phyloP scores from a whole-genome alignment of 352 stramenopile species.

The Pythium monospermum region DNA sequence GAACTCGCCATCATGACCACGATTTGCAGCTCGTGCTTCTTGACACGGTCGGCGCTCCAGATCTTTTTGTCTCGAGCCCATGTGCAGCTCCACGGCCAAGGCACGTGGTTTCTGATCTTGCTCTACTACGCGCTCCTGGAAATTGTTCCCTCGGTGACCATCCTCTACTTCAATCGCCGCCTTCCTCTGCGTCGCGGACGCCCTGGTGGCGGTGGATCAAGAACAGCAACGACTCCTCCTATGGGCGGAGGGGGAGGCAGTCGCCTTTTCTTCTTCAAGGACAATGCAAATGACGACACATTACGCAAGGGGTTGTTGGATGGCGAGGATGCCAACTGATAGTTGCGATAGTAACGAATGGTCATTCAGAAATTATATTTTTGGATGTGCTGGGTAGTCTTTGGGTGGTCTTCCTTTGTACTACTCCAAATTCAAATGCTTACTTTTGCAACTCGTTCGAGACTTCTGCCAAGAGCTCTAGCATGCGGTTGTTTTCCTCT shows the following conservation, averaged over 20 bases:
- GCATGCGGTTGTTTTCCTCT: constrained; percentile 93
- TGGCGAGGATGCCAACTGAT: constrained; percentile 13
- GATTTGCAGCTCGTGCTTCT: constrained; percentile 82
- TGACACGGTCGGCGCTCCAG: constrained; percentile 60
- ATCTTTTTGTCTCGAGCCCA: constrained; percentile 67
- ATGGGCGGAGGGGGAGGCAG: constrained; percentile 25
- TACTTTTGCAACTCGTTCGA: constrained; percentile 33
- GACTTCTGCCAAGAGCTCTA: constrained; percentile 76
- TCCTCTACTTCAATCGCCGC: constrained; percentile 82
- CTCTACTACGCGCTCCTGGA: constrained; percentile 81
- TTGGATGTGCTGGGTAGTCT: background rate
- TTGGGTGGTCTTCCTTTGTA: background rate
- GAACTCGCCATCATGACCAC: constrained; percentile 78
- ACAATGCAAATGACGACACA: constrained; percentile 15
- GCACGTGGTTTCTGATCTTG: constrained; percentile 75
- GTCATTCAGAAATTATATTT: constrained; percentile 1
- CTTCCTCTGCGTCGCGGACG: constrained; percentile 42
- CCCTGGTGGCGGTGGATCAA: constrained; percentile 18
- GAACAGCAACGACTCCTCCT: constrained; percentile 30
- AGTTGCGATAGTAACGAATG: background rate
- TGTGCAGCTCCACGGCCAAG: constrained; percentile 66
- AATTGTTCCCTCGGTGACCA: constrained; percentile 67
- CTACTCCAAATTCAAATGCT: constrained; percentile 18
- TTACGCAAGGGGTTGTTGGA: constrained; percentile 50
- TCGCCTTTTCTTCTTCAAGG: constrained; percentile 50